Evolutionary conservation across 2,329 filamentous ascomycete species (phyloP), one percentile per base, ranked within the genome.

Genomic region (Colletotrichum eremochloae): DNA sequence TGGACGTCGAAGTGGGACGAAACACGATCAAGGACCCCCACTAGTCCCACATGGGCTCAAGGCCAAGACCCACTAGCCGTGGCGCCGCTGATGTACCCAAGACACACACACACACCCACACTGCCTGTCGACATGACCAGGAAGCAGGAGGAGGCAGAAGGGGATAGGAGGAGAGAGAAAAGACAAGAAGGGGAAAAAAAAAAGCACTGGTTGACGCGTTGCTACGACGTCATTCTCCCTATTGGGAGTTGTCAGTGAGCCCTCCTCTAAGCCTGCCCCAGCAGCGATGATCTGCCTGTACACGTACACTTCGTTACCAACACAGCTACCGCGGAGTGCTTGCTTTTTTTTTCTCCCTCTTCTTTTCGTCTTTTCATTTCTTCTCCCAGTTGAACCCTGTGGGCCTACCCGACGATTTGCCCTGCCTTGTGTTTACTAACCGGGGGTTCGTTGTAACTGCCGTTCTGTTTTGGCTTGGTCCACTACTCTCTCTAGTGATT

Each of bases 181-280:
- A 46, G 42, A 8, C 18, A 44, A 4, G 38, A 15, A 36, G 36
- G 46, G 31, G 29, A 12, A 48, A 48, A 18, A 31, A 52, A 31
- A 52, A 15, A 8, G 1, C 24, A 53, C 18, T 20, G 11, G 5
- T 18, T 40, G 60, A 18, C 24, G 63, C 62, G 50, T 68, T 71
- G 68, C 64, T 68, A 68, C 63, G 65, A 71, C 68, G 68, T 71
- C 68, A 71, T 71, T 29, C 52, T 68, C 44, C 65, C 52, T 63
- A 52, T n/a, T 46, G 33, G 65, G 55, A 58, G 50, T 50, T 63
- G n/a, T 40, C n/a, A 40, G 44, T 40, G 60, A 46, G 1, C 65
- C 68, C 56, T 67, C 65, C 53, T 69, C 40, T 14, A 69, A 72
- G 65, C 66, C 44, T 52, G 24, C 46, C 58, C 36, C 52, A 40